Evolutionary conservation across 192 early-diverging fungal species (phyloP), one percentile per base, ranked within the genome.

Genomic region (Coemansia sp.): DNA sequence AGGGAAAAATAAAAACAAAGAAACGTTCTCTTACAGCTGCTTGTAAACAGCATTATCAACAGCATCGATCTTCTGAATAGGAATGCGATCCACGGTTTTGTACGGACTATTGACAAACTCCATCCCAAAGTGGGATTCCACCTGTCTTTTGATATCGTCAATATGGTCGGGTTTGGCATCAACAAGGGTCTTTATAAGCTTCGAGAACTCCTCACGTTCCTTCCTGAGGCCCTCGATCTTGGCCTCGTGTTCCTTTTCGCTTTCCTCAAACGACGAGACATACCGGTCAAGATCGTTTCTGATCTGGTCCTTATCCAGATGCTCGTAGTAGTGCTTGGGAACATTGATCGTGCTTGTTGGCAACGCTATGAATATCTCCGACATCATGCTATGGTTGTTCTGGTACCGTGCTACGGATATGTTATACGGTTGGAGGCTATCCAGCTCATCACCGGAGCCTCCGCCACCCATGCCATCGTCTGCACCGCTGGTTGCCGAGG

Each of bases 21-120:
- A 32, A 32, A 32, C 32, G 32, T 4, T 2, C 32, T 1, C 10
- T 32, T 65, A 82, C 18, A 82, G 74, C 67, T 82, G 79, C 62
- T 76, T 73, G 61, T 82, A 82, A 1, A 75, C 61, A 7, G 79
- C 74, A 16, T 40, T 66, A 26, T 76, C 79, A 6, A 54, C 65
- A 5, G 71, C 45, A 16, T 76, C 71, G 41, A 82, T 63, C 15
- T 63, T 59, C 57, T 59, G 54, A 4, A 82, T 37, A 0, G 71
- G 51, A 26, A 82, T 54, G 54, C 79, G 79, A 40, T 73, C 74
- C 4, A 82, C 40, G 3, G 71, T 70, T 4, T 61, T 54, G 54
- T 76, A 82, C 4, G 79, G 74, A 60, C 69, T 71, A 52, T 76
- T 68, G 26, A 82, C 79, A 73, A 82, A 82, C 65, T 70, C 71